Conservation (phyloP, 1,284 basidiomycete species). For the Agroathelia rolfsii region DNA sequence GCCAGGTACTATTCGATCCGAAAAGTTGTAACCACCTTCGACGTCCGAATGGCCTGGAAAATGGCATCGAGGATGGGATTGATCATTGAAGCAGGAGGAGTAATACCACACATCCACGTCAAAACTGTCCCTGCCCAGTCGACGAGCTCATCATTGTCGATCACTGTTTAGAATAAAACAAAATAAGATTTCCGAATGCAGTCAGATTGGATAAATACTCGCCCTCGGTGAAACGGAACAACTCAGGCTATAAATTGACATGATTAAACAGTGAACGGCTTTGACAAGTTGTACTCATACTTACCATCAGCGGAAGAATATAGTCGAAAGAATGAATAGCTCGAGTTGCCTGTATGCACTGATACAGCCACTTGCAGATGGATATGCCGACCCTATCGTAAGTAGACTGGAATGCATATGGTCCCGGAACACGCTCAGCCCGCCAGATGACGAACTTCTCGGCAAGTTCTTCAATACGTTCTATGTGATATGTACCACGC, state of each 20-base stretch:
- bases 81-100: conserved; percentile 48
- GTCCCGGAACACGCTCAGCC: conserved; percentile 58
- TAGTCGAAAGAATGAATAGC: conserved; percentile 72
- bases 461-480: conserved; percentile 51
- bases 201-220: conserved; percentile 10
- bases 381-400: conserved; percentile 70
- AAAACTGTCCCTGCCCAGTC: conserved; percentile 48
- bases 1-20: conserved; percentile 4
- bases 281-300: conserved; percentile 12
- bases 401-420: conserved; percentile 68
- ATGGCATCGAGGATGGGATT: conserved; percentile 52
- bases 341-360: conserved; percentile 64
- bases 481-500: conserved; percentile 54
- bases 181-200: conserved; percentile 5
- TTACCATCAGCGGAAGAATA: conserved; percentile 67
- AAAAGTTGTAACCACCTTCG: conserved; percentile 32
- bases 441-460: conserved; percentile 59
- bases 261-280: conserved; percentile 2
- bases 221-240: conserved; percentile 67
- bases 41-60: conserved; percentile 56
- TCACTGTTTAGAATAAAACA: conserved; percentile 30
- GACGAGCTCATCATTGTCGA: conserved; percentile 62
- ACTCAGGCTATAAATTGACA: conserved; percentile 40
- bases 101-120: conserved; percentile 67
- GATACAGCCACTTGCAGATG: conserved; percentile 70